Conservation (phyloP, 192 early-diverging fungal genomes). For the Coemansia reversa region DNA sequence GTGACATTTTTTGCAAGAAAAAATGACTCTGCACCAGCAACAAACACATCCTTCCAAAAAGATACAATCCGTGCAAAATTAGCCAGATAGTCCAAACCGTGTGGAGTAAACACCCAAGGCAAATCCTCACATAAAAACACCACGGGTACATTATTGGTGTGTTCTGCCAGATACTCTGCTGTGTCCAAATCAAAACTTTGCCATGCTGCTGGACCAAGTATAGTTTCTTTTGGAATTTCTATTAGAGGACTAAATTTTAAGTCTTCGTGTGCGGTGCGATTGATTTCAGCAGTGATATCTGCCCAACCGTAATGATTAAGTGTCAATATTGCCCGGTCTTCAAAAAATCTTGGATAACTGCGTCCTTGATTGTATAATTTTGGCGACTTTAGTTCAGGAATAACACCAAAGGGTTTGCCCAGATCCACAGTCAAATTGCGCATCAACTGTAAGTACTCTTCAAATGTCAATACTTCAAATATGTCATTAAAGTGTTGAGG, state of each 20-base stretch:
- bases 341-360: slow-evolving; percentile 40
- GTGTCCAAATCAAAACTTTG: slow-evolving; percentile 55
- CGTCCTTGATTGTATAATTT: slow-evolving; percentile 37
- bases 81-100: slow-evolving; percentile 33
- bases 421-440: slow-evolving; percentile 34
- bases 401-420: slow-evolving; percentile 42
- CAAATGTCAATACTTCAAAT: slow-evolving; percentile 48
- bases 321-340: slow-evolving; percentile 47
- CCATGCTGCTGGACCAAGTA: slow-evolving; percentile 33
- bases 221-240: slow-evolving; percentile 2
- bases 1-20: slow-evolving; percentile 23
- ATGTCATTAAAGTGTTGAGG: slow-evolving; percentile 45
- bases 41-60: slow-evolving; percentile 53
- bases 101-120: slow-evolving; percentile 43
- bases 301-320: slow-evolving; percentile 47
- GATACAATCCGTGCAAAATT: slow-evolving; percentile 37
- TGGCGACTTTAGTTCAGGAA: slow-evolving; percentile 53
- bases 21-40: slow-evolving; percentile 32
- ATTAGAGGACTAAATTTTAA: slow-evolving; percentile 10
- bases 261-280: slow-evolving; percentile 19
- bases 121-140: slow-evolving; percentile 32
- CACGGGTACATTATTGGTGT: slow-evolving; percentile 20
- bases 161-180: slow-evolving; percentile 33
- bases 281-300: slow-evolving; percentile 18
- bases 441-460: slow-evolving; percentile 45